phyloP scores from a whole-genome alignment of 164 flowering plant genomes.

The Liriodendron chinense region DNA sequence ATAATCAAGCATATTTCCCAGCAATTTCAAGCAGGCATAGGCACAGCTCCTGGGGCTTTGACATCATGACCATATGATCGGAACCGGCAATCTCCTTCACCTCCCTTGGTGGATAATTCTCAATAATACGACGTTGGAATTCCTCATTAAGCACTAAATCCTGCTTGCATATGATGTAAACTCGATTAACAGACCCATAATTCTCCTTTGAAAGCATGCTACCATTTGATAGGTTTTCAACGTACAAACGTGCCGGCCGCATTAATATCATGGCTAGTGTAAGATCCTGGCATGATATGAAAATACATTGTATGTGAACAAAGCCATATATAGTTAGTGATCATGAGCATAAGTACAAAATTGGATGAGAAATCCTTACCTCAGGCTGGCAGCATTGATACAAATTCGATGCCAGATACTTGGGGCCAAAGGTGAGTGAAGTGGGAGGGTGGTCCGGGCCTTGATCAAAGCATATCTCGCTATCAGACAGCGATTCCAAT shows the following conservation, averaged over 20 bases:
- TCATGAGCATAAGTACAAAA: neutral
- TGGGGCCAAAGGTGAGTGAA: conserved; percentile 28
- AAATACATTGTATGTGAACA: neutral
- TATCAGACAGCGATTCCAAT: neutral
- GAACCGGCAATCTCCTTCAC: conserved; percentile 29
- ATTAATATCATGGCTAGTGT: conserved; percentile 13
- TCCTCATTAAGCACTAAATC: conserved; percentile 15
- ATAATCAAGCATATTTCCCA: neutral
- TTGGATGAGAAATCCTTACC: conserved; percentile 15
- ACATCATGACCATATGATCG: conserved; percentile 43
- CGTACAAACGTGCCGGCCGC: conserved; percentile 7
- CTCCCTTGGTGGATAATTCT: conserved; percentile 24
- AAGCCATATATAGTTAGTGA: too few relatives aligned
- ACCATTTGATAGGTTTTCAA: conserved; percentile 3
- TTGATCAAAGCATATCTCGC: conserved; percentile 12
- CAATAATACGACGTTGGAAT: conserved; percentile 23
- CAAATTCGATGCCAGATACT: conserved; percentile 13
- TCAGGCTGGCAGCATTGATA: conserved; percentile 34
- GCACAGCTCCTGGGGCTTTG: conserved; percentile 32
- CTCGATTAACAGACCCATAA: conserved; percentile 21
- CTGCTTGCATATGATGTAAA: conserved; percentile 16
- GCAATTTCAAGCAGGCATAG: conserved; percentile 18
- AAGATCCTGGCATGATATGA: conserved; percentile 9
- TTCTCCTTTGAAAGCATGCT: conserved; percentile 8
- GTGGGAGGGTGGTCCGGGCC: conserved; percentile 33